A percentile compares a stretch with the other conserved stretches of the same genome.
Evolutionary conservation across 345 rosid species (phyloP).

Genomic region (Salix arbutifolia): DNA sequence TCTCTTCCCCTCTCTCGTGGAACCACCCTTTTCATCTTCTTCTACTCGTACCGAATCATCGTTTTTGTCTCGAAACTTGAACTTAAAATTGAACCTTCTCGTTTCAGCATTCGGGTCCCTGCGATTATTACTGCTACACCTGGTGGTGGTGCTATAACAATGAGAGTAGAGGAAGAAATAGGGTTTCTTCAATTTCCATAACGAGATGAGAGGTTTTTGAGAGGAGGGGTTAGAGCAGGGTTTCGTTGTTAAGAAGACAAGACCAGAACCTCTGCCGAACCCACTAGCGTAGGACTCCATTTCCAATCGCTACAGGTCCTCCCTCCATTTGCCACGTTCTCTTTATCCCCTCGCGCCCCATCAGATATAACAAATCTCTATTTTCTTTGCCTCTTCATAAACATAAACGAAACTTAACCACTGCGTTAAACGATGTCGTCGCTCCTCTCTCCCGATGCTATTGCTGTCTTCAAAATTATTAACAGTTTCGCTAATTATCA

Average conservation of each 20-base stretch:
- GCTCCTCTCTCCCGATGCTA: neutral
- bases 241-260: neutral
- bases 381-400: neutral
- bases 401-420: neutral
- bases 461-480: neutral
- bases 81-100: conserved; percentile 14
- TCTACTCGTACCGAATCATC: neutral
- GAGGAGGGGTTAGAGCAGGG: neutral
- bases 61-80: conserved; percentile 9
- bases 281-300: conserved; percentile 2
- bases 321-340: conserved; percentile 41
- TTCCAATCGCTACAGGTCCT: conserved; percentile 21
- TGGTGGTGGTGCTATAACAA: neutral
- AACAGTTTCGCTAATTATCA: neutral
- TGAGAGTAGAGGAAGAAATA: neutral
- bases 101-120: conserved; percentile 34
- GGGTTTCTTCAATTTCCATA: neutral
- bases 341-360: conserved; percentile 12
- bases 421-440: neutral
- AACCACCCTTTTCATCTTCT: conserved; percentile 4
- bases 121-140: neutral
- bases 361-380: neutral
- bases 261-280: neutral
- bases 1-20: conserved; percentile 12
- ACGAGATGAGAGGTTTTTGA: neutral